These are phyloP conservation scores for Rutstroemia sp. DNA, from an alignment of 2,329 filamentous ascomycete species.

Conservation along the genomic window DNA sequence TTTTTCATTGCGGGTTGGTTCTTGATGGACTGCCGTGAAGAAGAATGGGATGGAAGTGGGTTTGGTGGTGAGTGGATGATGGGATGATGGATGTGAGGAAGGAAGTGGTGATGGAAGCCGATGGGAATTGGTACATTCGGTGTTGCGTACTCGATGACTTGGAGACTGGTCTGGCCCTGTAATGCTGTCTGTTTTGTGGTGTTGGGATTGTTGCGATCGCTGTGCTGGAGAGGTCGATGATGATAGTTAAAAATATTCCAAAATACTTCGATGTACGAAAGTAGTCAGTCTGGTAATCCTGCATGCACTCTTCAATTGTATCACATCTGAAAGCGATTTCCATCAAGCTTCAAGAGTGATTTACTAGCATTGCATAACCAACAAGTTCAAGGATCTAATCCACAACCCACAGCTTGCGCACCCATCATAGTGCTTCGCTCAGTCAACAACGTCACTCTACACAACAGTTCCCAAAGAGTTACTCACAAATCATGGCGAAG, in stretches of 20 bases:
- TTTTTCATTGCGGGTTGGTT: slow-evolving; percentile 46
- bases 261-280: no score
- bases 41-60: slow-evolving; percentile 32
- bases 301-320: no score
- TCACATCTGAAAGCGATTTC: no score
- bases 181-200: no score
- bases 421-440: background rate
- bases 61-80: background rate
- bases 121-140: background rate
- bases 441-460: background rate
- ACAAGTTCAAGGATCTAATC: background rate
- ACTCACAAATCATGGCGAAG: slow-evolving; percentile 26
- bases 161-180: no score
- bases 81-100: background rate
- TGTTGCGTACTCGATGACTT: background rate
- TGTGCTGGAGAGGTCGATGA: no score
- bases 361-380: no score
- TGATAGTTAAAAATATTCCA: no score
- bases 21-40: slow-evolving; percentile 39
- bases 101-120: background rate
- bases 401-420: background rate
- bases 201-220: no score
- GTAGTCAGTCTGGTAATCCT: no score
- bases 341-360: no score
- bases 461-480: background rate